phyloP scores from a whole-genome alignment of 2,329 filamentous ascomycete species.

The Cryphonectria nitschkei region DNA sequence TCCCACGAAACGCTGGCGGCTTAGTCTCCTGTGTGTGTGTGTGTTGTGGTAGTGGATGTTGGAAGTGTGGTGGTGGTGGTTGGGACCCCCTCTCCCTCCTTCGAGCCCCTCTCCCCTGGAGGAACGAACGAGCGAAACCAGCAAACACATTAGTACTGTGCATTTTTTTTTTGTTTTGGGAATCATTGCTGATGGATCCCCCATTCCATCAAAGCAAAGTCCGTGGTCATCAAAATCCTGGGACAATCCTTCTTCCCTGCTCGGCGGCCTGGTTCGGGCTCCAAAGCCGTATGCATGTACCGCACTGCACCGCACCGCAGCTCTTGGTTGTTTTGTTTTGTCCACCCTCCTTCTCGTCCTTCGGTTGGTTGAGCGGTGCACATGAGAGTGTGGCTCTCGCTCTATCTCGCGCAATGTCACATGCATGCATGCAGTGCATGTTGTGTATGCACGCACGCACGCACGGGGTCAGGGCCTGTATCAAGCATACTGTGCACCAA shows the following conservation, averaged over 20 bases:
- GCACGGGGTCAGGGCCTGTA: background rate
- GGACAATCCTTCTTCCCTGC: slow-evolving; percentile 8
- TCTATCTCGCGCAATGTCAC: background rate
- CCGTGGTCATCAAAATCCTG: background rate
- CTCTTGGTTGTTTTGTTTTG: background rate
- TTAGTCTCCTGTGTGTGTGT: too few relatives aligned
- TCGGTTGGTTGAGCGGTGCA: background rate
- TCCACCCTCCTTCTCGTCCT: background rate
- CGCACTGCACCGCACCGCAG: background rate
- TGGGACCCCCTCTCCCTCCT: too few relatives aligned
- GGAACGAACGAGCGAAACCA: background rate
- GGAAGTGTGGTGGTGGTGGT: too few relatives aligned
- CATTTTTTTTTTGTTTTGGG: background rate
- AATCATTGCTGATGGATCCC: background rate
- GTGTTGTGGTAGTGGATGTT: too few relatives aligned
- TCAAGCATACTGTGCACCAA: background rate
- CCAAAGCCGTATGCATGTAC: background rate
- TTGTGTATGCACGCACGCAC: background rate
- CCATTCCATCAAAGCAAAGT: background rate
- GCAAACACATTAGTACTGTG: background rate
- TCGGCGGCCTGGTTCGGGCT: background rate
- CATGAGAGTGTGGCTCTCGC: background rate
- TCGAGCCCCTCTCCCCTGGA: too few relatives aligned
- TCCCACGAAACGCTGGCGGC: too few relatives aligned
- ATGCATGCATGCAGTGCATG: background rate